Percentiles rank a stretch among this genome's conserved stretches.
These are phyloP conservation scores for Usnea hakonensis DNA, from an alignment of 495 filamentous ascomycete species.

Conservation along the genomic window DNA sequence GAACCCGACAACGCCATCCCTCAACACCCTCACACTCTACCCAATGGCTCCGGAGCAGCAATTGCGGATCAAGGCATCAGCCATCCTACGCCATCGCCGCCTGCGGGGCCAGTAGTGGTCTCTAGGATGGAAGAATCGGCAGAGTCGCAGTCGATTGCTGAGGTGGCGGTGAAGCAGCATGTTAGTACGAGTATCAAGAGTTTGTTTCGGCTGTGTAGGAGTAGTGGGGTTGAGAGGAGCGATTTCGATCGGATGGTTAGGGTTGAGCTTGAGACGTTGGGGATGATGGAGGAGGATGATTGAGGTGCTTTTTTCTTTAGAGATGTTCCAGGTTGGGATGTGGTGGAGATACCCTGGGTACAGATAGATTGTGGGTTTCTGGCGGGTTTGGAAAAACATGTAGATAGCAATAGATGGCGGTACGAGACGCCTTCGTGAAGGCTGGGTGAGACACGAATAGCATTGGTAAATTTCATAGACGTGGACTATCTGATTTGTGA, in stretches of 20 bases:
- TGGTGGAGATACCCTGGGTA: too few relatives aligned
- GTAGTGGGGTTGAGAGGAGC: conserved; percentile 68
- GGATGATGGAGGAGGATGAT: conserved; percentile 63
- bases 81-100: conserved; percentile 41
- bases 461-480: too few relatives aligned
- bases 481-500: too few relatives aligned
- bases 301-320: conserved; percentile 8
- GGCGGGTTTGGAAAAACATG: too few relatives aligned
- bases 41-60: conserved; percentile 12
- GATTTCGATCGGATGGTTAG: conserved; percentile 78
- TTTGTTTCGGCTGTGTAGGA: conserved; percentile 70
- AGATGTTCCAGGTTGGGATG: neutral
- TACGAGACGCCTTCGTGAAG: too few relatives aligned
- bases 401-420: too few relatives aligned
- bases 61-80: conserved; percentile 24
- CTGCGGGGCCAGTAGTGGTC: conserved; percentile 52
- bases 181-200: conserved; percentile 83
- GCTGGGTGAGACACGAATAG: too few relatives aligned
- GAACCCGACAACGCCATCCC: conserved; percentile 23
- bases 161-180: conserved; percentile 82
- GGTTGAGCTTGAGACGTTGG: conserved; percentile 71
- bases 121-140: conserved; percentile 60
- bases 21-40: neutral
- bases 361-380: too few relatives aligned
- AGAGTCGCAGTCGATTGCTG: conserved; percentile 55